A percentile compares a stretch with the other conserved stretches of the same genome.
These are phyloP conservation scores for Penicillium sp. DNA, from an alignment of 2,329 filamentous ascomycete genomes.

Conservation along the genomic window DNA sequence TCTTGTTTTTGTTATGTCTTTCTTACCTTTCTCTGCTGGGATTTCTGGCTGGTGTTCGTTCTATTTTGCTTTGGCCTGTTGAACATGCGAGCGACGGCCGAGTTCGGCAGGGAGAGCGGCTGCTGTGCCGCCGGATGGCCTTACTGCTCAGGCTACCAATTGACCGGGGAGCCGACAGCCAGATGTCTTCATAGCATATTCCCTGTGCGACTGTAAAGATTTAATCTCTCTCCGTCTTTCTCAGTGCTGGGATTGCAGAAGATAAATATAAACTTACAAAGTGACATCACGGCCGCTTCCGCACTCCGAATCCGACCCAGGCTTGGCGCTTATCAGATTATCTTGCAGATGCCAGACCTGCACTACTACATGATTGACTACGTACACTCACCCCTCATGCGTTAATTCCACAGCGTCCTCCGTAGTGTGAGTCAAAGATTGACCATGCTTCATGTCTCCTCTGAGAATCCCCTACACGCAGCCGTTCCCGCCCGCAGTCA, in stretches of 20 bases:
- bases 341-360: background rate
- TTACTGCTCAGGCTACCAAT: background rate
- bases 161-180: background rate
- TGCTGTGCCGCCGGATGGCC: background rate
- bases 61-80: background rate
- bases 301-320: background rate
- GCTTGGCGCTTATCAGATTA: background rate
- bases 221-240: too few species aligned
- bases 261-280: background rate
- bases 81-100: slow-evolving; percentile 2
- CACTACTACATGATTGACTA: background rate
- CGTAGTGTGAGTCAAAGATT: too few species aligned
- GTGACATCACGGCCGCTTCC: background rate
- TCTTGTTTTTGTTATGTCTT: background rate
- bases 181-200: background rate
- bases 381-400: background rate
- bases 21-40: background rate
- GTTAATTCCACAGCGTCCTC: too few species aligned
- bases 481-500: slow-evolving; percentile 68
- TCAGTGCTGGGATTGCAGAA: background rate
- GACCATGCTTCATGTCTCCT: slow-evolving; percentile 57
- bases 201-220: too few species aligned
- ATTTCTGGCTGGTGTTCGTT: background rate
- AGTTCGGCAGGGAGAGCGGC: slow-evolving; percentile 6
- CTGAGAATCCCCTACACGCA: slow-evolving; percentile 90